Base-by-base conservation (phyloP, 768 basidiomycete species). In the Pseudohyphozyma bogoriensis region DNA sequence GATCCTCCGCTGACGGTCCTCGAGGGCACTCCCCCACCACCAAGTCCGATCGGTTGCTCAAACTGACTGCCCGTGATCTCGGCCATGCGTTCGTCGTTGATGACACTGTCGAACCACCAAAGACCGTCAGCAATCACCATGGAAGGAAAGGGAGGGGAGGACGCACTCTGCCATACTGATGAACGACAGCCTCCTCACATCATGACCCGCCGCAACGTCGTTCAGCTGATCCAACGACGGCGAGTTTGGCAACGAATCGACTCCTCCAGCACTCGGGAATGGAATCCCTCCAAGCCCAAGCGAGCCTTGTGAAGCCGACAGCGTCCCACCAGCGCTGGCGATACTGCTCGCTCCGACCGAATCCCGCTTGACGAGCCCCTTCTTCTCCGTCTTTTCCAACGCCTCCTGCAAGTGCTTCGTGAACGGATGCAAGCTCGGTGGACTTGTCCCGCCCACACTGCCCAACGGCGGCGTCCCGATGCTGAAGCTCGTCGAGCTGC, bases 51-150 rank as follows among this genome's bases (percentile, higher is more conserved):
- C n/a, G n/a, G n/a, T n/a, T n/a, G n/a, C n/a, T n/a, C n/a, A n/a
- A n/a, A n/a, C n/a, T n/a, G n/a, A 9, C 16, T 26, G 22, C 65
- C 65, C 42, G 59, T 66, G 16, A 66, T 29, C 53, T 67, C 66
- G n/a, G 37, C 49, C 45, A 67, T 36, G 11, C 66, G 62, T 20
- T 67, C 66, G 39, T 67, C 66, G 59, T 67, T 67, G 55, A 67
- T 58, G 29, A 67, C 36, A 53, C 60, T 59, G 9, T 52, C 56
- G 52, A 63, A 60, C 11, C 29, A 32, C 36, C 42, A 26, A 32
- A 66, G 62, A 31, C 58, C 59, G 15, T 59, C n/a, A n/a, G n/a
- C n/a, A n/a, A n/a, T n/a, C 15, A 28, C 26, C 16, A 10, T 31
- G 47, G 54, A 55, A 60, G 16, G 54, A 49, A 11, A 55, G 39